Conservation (phyloP, 352 stramenopile genomes). For the Phytophthora foliorum region DNA sequence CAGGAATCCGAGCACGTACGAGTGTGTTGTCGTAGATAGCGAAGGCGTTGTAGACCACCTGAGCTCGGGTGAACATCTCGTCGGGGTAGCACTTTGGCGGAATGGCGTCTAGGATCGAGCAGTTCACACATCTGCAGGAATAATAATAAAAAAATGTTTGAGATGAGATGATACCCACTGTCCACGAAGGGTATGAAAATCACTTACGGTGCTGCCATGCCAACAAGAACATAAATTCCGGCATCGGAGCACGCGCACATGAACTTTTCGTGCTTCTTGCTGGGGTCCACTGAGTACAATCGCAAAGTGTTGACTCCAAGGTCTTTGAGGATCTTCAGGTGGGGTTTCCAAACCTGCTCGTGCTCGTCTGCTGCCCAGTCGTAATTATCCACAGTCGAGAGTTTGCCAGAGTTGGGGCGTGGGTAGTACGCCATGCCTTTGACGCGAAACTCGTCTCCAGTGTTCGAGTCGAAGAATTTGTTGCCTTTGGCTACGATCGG, state of each 20-base stretch:
- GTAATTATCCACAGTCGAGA: background rate
- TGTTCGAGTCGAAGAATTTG: background rate
- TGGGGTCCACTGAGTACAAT: background rate
- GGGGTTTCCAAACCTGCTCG: background rate
- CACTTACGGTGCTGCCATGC: background rate
- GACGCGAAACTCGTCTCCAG: background rate
- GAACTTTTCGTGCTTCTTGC: background rate
- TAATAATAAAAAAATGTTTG: background rate
- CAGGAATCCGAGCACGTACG: background rate
- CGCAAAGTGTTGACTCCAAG: background rate
- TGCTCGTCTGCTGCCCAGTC: background rate
- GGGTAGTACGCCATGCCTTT: background rate
- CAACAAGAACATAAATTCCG: background rate
- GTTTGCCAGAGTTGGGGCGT: background rate
- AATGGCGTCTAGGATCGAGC: background rate
- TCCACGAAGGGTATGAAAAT: background rate
- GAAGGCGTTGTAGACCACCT: slow-evolving; percentile 62
- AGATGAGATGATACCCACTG: background rate
- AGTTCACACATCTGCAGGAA: background rate
- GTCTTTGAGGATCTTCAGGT: background rate
- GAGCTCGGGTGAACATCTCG: slow-evolving; percentile 34
- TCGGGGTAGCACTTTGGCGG: background rate
- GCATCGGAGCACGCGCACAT: background rate
- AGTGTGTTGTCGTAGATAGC: slow-evolving; percentile 60
- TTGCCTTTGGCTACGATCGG: background rate